phyloP scores from a whole-genome alignment of 805 yeast genomes.

The Wickerhamiella galacta region DNA sequence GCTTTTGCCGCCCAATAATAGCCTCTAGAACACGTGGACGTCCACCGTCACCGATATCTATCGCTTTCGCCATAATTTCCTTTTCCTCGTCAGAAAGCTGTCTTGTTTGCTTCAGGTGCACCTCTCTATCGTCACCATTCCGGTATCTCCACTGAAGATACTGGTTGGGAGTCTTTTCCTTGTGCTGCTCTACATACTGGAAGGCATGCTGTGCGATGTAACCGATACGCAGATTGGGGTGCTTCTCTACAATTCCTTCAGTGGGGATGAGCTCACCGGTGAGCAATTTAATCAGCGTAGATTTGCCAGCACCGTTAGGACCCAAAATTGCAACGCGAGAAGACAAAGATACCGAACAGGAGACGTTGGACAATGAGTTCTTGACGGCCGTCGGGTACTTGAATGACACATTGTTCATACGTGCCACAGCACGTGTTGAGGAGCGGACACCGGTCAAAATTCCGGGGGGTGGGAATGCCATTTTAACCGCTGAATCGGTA shows the following conservation, averaged over 20 bases:
- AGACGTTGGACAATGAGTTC: slow-evolving; percentile 63
- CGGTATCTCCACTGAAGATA: slow-evolving; percentile 96
- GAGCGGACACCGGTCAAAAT: slow-evolving; percentile 94
- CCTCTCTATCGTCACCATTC: slow-evolving; percentile 97
- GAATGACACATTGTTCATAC: slow-evolving; percentile 72
- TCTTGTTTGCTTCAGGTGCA: slow-evolving; percentile 81
- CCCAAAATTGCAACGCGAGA: slow-evolving; percentile 95
- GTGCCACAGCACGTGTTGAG: slow-evolving; percentile 81
- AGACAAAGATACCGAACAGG: slow-evolving; percentile 85
- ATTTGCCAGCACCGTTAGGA: slow-evolving; percentile 98
- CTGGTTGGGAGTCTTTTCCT: slow-evolving; percentile 95
- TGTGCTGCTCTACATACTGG: slow-evolving; percentile 92
- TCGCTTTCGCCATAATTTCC: slow-evolving; percentile 56
- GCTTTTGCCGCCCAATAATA: slow-evolving; percentile 90
- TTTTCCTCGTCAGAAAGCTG: slow-evolving; percentile 66
- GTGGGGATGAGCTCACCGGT: slow-evolving; percentile 85
- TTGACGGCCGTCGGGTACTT: slow-evolving; percentile 77
- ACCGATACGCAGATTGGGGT: slow-evolving; percentile 94
- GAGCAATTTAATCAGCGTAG: slow-evolving; percentile 80
- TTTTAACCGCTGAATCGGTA: slow-evolving; percentile 80
- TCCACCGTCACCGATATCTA: slow-evolving; percentile 72
- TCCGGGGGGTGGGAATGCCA: slow-evolving; percentile 98
- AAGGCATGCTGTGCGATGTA: slow-evolving; percentile 98
- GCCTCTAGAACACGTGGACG: slow-evolving; percentile 86
- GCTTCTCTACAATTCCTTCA: slow-evolving; percentile 86